Evolutionary conservation across 2,329 filamentous ascomycete species (phyloP), one percentile per base, ranked within the genome.

Genomic region (Lasiodiplodia gonubiensis): DNA sequence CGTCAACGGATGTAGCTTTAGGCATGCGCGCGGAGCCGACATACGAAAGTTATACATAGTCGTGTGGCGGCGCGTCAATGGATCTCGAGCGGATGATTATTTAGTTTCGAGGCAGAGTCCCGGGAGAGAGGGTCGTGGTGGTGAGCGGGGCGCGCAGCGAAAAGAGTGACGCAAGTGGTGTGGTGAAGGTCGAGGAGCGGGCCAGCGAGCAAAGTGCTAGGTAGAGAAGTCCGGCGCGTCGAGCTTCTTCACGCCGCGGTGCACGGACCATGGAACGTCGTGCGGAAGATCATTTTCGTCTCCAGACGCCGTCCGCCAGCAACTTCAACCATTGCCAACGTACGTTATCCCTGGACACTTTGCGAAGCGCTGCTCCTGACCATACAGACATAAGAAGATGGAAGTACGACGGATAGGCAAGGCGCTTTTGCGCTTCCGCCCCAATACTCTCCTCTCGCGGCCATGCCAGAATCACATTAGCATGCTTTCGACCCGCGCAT

Each of bases 11-110:
- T 51, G 53, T 33, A 57, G 33, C 64, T 21, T 25, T 37, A 49
- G 53, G 64, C 52, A 30, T 53, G 65, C 51, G 66, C 49, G 57
- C 57, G 16, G 51, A 35, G 57, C 35, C 14, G 57, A 55, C 51
- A 37, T 67, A 59, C 72, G 73, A 69, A 78, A 79, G 57, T 74
- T 76, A 71, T 78, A 79, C 78, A 80, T 80, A 39, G 61, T 39
- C 65, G 55, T 21, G 33, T 79, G 42, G 66, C 49, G 66, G 66
- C 66, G 51, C 37, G 37, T 54, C 27, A 55, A 64, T 67, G 49
- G 25, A 48, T 37, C 51, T 53, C 57, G 37, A 51, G 55, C 35
- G 10, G 42, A 11, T 54, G 54, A 12, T 30, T 21, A 18, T 7
- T 23, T 25, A 23, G 12, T 2, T 37, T 49, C 8, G 18, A 51